Evolutionary conservation across 179 eudicot species (phyloP), one percentile per base, ranked within the genome.

Genomic region (Spergularia azorica): DNA sequence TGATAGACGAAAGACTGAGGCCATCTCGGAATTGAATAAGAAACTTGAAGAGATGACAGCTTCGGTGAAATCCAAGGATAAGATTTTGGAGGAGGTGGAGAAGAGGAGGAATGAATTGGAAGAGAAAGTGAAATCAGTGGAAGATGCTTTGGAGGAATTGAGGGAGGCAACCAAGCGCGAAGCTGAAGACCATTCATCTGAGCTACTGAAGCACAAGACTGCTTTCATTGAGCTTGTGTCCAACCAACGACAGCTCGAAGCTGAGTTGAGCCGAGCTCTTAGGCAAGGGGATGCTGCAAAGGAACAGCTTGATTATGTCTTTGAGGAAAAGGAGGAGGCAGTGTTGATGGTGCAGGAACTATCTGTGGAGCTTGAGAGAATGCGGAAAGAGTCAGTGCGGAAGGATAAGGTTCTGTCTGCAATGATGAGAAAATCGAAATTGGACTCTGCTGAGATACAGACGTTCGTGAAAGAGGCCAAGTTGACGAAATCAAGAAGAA

Each of bases 151-250:
- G 20, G 93, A 88, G 81, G 94, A 88, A 77, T 58, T 91, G 84
- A 93, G 85, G 56, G 93, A 94, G 76, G 74, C 59, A 10, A 67
- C 80, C 2, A 89, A 87, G 75, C 80, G 76, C 4, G 88, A 91
- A 81, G 81, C 86, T 70, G 91, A 91, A 71, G 87, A 86, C 26
- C 95, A 83, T 80, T 84, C 88, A 10, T 72, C 75, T 43, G 95
- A 91, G 83, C 74, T 91, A 14, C 66, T 89, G 85, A 95, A 85
- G 72, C 97, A 93, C 79, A 95, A 90, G 80, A 87, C 91, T 1
- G 97, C 98, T 5, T 90, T 91, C 71, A 87, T 95, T 76, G 99
- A 95, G 88, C 88, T 95, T 21, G 97, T 95, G 20, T 93, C 99
- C 3, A 89, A 83, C 73, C 98, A 95, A 66, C 75, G 98, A 15